Conservation (phyloP, 2,329 filamentous ascomycete species). For the Phialophora expanda region DNA sequence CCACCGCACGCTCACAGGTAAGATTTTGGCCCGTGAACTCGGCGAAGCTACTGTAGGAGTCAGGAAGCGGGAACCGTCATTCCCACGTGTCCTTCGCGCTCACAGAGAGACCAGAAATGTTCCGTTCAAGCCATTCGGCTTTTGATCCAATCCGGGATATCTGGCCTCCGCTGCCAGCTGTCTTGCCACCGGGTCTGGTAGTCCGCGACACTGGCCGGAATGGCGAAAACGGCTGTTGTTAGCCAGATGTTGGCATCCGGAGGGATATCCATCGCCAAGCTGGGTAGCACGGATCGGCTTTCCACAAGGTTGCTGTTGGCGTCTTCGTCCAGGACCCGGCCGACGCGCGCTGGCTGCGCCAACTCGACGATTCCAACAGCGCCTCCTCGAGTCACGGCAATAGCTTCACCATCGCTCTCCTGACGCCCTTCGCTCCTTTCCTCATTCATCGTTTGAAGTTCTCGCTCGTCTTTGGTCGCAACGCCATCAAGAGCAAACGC, state of each 20-base stretch:
- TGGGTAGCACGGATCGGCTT: conserved; percentile 73
- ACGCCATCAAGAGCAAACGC: conserved; percentile 72
- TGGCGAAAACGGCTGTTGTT: conserved; percentile 72
- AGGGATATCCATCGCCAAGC: conserved; percentile 66
- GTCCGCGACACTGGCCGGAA: conserved; percentile 63
- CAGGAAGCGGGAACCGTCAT: not conserved
- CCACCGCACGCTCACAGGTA: not conserved
- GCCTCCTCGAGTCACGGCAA: conserved; percentile 57
- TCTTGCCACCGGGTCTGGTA: conserved; percentile 60
- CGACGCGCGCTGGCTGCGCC: conserved; percentile 53
- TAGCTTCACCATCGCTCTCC: conserved; percentile 44
- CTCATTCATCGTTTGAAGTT: conserved; percentile 52
- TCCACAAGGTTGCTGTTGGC: conserved; percentile 79
- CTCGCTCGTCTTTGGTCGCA: conserved; percentile 63
- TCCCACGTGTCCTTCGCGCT: not conserved
- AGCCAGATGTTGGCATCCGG: conserved; percentile 68
- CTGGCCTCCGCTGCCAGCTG: conserved; percentile 66
- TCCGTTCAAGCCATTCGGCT: conserved; percentile 10
- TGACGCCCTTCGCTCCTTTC: conserved; percentile 51
- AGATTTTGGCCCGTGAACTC: not conserved
- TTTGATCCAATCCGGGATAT: conserved; percentile 61
- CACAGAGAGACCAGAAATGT: not conserved
- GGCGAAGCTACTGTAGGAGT: not conserved
- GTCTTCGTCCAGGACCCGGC: conserved; percentile 74
- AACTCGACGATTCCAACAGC: conserved; percentile 59